A percentile compares a stretch with the other conserved stretches of the same genome.
These are phyloP conservation scores for Sphaerobolus stellatus DNA, from an alignment of 1,284 basidiomycete species.

Conservation along the genomic window DNA sequence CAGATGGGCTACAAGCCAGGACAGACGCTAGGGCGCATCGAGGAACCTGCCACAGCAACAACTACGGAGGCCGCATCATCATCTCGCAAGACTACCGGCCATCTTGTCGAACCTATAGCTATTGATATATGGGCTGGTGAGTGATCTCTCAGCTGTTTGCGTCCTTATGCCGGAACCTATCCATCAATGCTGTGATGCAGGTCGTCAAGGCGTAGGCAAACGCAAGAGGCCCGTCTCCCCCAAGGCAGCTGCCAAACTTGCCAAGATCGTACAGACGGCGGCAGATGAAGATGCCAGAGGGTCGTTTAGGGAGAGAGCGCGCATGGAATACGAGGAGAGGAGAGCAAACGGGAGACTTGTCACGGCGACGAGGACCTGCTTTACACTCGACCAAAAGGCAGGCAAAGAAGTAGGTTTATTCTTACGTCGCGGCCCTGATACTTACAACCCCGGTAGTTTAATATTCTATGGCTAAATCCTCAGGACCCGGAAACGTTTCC, in stretches of 20 bases:
- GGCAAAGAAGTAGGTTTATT: conserved; percentile 54
- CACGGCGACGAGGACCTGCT: conserved; percentile 69
- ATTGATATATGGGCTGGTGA: conserved; percentile 75
- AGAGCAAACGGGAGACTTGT: conserved; percentile 66
- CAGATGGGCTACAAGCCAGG: conserved; percentile 82
- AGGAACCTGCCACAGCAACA: conserved; percentile 5
- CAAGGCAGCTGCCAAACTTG: conserved; percentile 55
- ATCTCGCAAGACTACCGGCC: conserved; percentile 25
- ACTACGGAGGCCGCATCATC: conserved; percentile 1
- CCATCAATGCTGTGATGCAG: conserved; percentile 37
- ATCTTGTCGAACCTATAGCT: conserved; percentile 63
- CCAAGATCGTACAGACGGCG: conserved; percentile 68
- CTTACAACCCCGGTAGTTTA: conserved; percentile 52
- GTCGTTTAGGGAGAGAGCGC: conserved; percentile 64
- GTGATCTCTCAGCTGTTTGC: conserved; percentile 22
- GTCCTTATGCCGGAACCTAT: not conserved
- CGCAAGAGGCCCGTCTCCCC: conserved; percentile 70
- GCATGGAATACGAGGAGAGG: conserved; percentile 69
- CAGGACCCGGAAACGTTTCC: conserved; percentile 64
- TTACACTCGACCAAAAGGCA: conserved; percentile 66
- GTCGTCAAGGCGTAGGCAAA: conserved; percentile 73
- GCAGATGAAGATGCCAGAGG: conserved; percentile 55
- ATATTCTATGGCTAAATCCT: conserved; percentile 74
- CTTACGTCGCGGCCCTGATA: not conserved
- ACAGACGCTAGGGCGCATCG: conserved; percentile 58